phyloP scores from a whole-genome alignment of 768 basidiomycete genomes.

The Clavulina sp. region DNA sequence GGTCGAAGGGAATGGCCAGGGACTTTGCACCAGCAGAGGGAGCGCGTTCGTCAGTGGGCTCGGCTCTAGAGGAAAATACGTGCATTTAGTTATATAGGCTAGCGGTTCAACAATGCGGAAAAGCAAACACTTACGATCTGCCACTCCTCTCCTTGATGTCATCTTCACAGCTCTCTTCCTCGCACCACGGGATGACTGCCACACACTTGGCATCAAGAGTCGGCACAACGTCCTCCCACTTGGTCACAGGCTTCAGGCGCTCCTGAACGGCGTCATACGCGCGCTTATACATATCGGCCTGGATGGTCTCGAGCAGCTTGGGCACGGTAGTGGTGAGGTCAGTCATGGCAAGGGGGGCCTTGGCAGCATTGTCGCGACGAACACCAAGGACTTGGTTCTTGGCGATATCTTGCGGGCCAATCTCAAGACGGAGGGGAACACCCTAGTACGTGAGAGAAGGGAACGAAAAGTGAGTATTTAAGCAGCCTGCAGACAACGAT shows the following conservation, averaged over 20 bases:
- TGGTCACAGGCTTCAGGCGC: slow-evolving; percentile 51
- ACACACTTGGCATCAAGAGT: slow-evolving; percentile 76
- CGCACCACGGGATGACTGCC: slow-evolving; percentile 91
- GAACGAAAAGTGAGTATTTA: neutral
- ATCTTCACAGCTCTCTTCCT: slow-evolving; percentile 82
- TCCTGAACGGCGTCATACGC: slow-evolving; percentile 60
- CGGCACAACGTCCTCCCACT: slow-evolving; percentile 90
- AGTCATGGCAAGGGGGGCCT: slow-evolving; percentile 34
- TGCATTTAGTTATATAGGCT: neutral
- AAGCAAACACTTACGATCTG: slow-evolving; percentile 42
- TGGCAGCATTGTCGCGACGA: slow-evolving; percentile 61
- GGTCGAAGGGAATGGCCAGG: slow-evolving; percentile 91
- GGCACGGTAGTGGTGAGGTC: slow-evolving; percentile 35
- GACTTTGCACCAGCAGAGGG: slow-evolving; percentile 97
- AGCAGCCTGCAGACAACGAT: slow-evolving; percentile 2
- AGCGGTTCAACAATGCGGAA: neutral
- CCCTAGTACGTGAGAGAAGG: slow-evolving; percentile 32
- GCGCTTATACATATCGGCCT: slow-evolving; percentile 67
- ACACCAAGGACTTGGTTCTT: slow-evolving; percentile 69
- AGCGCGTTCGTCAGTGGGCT: slow-evolving; percentile 83
- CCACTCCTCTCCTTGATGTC: slow-evolving; percentile 93
- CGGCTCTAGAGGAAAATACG: slow-evolving; percentile 33
- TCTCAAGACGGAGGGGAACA: slow-evolving; percentile 91
- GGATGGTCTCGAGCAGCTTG: slow-evolving; percentile 65
- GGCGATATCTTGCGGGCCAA: slow-evolving; percentile 82